Conservation (phyloP, 2,329 filamentous ascomycete species). For the Aspergillus pseudoterreus region DNA sequence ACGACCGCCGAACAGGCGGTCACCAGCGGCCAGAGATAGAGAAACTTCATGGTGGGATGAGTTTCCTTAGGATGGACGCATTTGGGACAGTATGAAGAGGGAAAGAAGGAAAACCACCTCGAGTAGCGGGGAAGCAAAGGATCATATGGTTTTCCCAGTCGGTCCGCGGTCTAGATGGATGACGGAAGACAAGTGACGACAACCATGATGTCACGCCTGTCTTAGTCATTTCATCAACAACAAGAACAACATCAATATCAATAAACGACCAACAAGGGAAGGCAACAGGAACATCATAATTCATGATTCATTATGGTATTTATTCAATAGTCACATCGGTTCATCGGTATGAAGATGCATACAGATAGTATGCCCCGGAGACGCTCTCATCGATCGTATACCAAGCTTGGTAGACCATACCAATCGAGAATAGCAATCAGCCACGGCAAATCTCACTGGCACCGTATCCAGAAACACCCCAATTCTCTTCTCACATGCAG, state of each 20-base stretch:
- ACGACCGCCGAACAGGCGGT: slow-evolving; percentile 46
- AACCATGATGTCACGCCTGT: background rate
- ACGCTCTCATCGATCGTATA: background rate
- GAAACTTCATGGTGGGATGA: slow-evolving; percentile 11
- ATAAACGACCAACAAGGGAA: background rate
- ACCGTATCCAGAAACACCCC: too few relatives aligned
- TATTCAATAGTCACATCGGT: background rate
- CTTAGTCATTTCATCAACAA: background rate
- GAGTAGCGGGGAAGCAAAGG: background rate
- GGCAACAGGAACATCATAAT: slow-evolving; percentile 1
- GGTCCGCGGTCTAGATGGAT: background rate
- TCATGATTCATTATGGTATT: slow-evolving; percentile 11
- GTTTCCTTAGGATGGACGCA: background rate
- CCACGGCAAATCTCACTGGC: too few relatives aligned
- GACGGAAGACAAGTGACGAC: background rate
- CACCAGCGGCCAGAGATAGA: slow-evolving; percentile 32
- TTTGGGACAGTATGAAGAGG: background rate
- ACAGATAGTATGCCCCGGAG: too few relatives aligned
- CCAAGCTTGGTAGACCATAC: too few relatives aligned
- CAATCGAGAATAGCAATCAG: too few relatives aligned
- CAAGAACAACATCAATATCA: background rate
- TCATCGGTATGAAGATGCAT: too few relatives aligned
- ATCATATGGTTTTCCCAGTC: background rate
- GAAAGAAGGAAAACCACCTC: background rate
- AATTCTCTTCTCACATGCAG: too few relatives aligned